Base-by-base conservation (phyloP, 2,329 filamentous ascomycete genomes). In the Metarhizium humberi region DNA sequence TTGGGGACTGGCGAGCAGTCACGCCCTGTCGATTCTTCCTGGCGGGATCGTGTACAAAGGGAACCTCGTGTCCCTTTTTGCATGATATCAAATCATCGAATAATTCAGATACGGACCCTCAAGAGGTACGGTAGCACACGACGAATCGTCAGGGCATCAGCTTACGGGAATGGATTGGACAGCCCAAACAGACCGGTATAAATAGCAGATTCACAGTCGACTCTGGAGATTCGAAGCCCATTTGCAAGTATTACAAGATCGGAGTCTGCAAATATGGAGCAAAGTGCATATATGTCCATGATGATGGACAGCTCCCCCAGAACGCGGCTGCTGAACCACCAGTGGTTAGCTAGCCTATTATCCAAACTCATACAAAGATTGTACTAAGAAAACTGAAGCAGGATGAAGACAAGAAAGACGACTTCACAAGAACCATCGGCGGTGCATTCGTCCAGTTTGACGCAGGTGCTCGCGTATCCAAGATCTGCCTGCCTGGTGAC, bases 401-500 rank as follows among this genome's bases (percentile, higher is more conserved):
- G 29, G 42, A 3, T 52, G 20, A 7, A 25, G 30, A 25, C 16
- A 40, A 16, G 40, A 52, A 30, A 36, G 29, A 20, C 43, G 51
- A 38, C 43, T 36, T 29, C 51, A 38, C 14, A 29, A 52, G 38
- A 36, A 34, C 32, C 32, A 34, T 52, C 25, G 29, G 43, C 30
- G 69, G 68, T 1, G 65, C 63, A 7, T 56, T 64, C 53, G 67
- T 63, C 2, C 45, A 63, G 10, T 73, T 72, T 11, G 65, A 60
- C 10, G 64, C 64, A 10, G 72, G 72, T 4, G 68, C 66, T 1
- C 47, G 52, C 0, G 57, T 71, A 5, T 32, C 52, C 1, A 66
- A 64, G 16, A 55, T 70, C 2, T 60, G 60, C 11, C 60, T 72
- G 8, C 59, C 63, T 1, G 67, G 68, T 1, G 72, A 74, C 59